Conservation (phyloP, 495 filamentous ascomycete species). For the Penicillium coffeae region DNA sequence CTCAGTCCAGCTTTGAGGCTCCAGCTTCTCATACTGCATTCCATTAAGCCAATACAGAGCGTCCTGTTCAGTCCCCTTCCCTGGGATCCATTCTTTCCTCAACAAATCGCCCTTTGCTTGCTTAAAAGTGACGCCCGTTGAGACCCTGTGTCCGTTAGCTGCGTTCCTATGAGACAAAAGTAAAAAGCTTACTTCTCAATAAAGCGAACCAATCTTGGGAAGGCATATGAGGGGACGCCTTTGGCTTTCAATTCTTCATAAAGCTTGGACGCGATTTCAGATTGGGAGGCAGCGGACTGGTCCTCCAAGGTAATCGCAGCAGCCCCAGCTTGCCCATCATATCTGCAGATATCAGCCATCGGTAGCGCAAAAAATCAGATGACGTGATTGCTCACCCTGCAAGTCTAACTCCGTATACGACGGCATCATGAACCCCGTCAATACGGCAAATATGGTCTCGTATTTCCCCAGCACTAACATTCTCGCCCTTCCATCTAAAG, state of each 20-base stretch:
- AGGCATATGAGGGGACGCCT: slow-evolving; percentile 47
- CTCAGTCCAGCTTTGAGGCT: slow-evolving; percentile 34
- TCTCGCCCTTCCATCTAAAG: slow-evolving; percentile 93
- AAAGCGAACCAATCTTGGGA: slow-evolving; percentile 47
- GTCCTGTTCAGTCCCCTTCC: slow-evolving; percentile 33
- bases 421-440: slow-evolving; percentile 43
- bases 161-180: neutral
- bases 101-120: slow-evolving; percentile 47
- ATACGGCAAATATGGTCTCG: slow-evolving; percentile 47
- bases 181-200: slow-evolving; percentile 40
- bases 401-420: slow-evolving; percentile 50
- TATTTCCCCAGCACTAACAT: slow-evolving; percentile 76
- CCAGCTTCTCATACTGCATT: slow-evolving; percentile 37
- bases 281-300: slow-evolving; percentile 25
- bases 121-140: slow-evolving; percentile 50
- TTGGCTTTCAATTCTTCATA: slow-evolving; percentile 41
- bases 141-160: slow-evolving; percentile 30
- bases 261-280: slow-evolving; percentile 32
- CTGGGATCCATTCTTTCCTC: slow-evolving; percentile 45
- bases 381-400: slow-evolving; percentile 30
- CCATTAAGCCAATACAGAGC: slow-evolving; percentile 48
- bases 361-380: too few relatives aligned
- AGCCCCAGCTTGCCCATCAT: slow-evolving; percentile 52
- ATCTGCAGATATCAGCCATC: too few relatives aligned
- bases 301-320: slow-evolving; percentile 46